These are phyloP conservation scores for Posidonia australis DNA, from an alignment of 106 monocot genomes.

Conservation along the genomic window DNA sequence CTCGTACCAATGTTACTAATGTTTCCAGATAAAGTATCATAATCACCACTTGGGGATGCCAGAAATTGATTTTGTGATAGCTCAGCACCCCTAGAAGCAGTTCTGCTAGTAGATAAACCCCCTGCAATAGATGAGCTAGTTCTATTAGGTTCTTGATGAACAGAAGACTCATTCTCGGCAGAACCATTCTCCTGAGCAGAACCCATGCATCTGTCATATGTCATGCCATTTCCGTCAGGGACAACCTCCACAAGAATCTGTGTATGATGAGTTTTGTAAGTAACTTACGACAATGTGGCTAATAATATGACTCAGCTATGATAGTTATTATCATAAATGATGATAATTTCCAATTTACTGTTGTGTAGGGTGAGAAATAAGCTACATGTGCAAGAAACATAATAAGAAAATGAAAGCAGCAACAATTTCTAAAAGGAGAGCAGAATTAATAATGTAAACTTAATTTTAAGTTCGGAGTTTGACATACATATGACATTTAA, in stretches of 20 bases:
- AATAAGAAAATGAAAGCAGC: too few relatives aligned
- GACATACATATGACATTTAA: too few relatives aligned
- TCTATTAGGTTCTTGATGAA: conserved; percentile 38
- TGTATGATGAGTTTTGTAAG: not conserved
- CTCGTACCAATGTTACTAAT: conserved; percentile 38
- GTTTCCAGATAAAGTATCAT: conserved; percentile 45
- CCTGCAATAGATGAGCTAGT: conserved; percentile 41
- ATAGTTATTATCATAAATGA: too few relatives aligned
- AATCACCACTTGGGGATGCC: conserved; percentile 47
- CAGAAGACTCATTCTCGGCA: conserved; percentile 51
- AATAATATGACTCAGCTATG: not conserved
- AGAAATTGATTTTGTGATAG: conserved; percentile 46
- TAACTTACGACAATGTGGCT: not conserved
- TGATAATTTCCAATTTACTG: too few relatives aligned
- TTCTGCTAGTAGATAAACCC: conserved; percentile 52
- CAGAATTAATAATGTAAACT: too few relatives aligned
- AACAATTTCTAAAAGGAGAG: too few relatives aligned
- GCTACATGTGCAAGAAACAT: too few relatives aligned
- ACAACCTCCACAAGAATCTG: conserved; percentile 91
- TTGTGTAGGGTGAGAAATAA: too few relatives aligned
- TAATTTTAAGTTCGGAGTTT: too few relatives aligned
- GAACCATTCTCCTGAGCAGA: conserved; percentile 74
- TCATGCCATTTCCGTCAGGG: conserved; percentile 38
- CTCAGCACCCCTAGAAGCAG: conserved; percentile 56
- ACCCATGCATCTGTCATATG: conserved; percentile 38